These are phyloP conservation scores for Globisporangium viniferum DNA, from an alignment of 352 stramenopile species.

Conservation along the genomic window DNA sequence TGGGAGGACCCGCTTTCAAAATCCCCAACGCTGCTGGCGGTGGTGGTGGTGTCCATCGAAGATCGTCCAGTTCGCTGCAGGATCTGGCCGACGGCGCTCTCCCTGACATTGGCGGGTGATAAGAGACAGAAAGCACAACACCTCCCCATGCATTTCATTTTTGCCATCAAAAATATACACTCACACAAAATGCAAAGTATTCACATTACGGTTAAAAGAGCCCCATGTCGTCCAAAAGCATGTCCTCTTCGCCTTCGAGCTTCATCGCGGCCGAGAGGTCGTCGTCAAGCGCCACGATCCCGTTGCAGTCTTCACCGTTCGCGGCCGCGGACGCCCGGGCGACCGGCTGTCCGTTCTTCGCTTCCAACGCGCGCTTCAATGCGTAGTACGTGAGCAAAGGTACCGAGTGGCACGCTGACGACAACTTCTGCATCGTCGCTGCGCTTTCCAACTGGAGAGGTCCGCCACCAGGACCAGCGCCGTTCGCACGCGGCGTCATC, in stretches of 20 bases:
- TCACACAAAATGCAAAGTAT: slow-evolving; percentile 1
- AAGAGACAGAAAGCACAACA: background rate
- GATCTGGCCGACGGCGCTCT: slow-evolving; percentile 11
- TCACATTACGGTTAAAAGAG: slow-evolving; percentile 55
- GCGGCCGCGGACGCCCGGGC: slow-evolving; percentile 12
- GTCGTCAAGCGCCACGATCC: slow-evolving; percentile 71
- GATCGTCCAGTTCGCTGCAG: slow-evolving; percentile 16
- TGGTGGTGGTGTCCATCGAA: slow-evolving; percentile 16
- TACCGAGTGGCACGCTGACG: slow-evolving; percentile 62
- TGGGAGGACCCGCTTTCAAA: slow-evolving; percentile 30
- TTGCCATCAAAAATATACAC: background rate
- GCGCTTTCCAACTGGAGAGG: slow-evolving; percentile 33
- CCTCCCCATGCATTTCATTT: background rate
- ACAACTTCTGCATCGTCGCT: slow-evolving; percentile 50
- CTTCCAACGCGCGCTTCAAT: slow-evolving; percentile 52
- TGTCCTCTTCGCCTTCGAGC: slow-evolving; percentile 77
- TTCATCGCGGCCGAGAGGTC: slow-evolving; percentile 76
- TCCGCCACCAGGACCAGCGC: slow-evolving; percentile 4
- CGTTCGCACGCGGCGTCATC: slow-evolving; percentile 22
- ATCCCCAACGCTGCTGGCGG: slow-evolving; percentile 34
- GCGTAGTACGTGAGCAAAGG: slow-evolving; percentile 77
- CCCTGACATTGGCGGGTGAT: slow-evolving; percentile 13
- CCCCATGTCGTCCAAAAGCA: slow-evolving; percentile 84
- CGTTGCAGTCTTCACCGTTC: slow-evolving; percentile 64
- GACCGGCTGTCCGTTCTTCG: slow-evolving; percentile 33